These are phyloP conservation scores for Debaryomyces singareniensis DNA, from an alignment of 1,139 yeast genomes.

Conservation along the genomic window DNA sequence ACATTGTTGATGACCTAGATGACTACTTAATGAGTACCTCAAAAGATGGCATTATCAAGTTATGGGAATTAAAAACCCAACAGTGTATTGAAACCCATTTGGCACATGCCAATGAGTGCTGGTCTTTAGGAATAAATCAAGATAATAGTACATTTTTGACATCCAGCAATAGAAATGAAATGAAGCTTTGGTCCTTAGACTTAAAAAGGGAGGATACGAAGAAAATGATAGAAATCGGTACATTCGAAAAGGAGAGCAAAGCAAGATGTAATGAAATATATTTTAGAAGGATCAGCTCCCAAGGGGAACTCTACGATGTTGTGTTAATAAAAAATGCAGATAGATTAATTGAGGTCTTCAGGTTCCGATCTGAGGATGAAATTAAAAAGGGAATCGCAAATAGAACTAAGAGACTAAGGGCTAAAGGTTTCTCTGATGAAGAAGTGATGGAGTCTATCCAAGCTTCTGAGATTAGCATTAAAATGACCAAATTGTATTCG, in stretches of 20 bases:
- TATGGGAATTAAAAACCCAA: constrained; percentile 88
- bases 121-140: constrained; percentile 59
- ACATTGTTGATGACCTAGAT: constrained; percentile 46
- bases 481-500: constrained; percentile 59
- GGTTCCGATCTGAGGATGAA: constrained; percentile 75
- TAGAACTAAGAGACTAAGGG: constrained; percentile 72
- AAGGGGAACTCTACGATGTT: constrained; percentile 23
- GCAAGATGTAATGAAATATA: constrained; percentile 62
- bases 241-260: constrained; percentile 71
- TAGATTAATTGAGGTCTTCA: constrained; percentile 73
- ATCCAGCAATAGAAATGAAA: constrained; percentile 73
- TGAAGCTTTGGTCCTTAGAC: constrained; percentile 75
- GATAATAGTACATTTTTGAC: constrained; percentile 49
- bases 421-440: constrained; percentile 57
- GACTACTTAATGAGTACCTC: constrained; percentile 72
- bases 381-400: constrained; percentile 70
- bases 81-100: constrained; percentile 93
- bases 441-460: constrained; percentile 51
- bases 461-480: constrained; percentile 51
- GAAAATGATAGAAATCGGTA: constrained; percentile 58
- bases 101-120: constrained; percentile 90
- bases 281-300: constrained; percentile 32
- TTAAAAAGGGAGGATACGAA: constrained; percentile 42
- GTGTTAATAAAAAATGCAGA: constrained; percentile 75
- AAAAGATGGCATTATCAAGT: constrained; percentile 83